Evolutionary conservation across 768 basidiomycete species (phyloP).

Genomic region (Lactifluus subvellereus): DNA sequence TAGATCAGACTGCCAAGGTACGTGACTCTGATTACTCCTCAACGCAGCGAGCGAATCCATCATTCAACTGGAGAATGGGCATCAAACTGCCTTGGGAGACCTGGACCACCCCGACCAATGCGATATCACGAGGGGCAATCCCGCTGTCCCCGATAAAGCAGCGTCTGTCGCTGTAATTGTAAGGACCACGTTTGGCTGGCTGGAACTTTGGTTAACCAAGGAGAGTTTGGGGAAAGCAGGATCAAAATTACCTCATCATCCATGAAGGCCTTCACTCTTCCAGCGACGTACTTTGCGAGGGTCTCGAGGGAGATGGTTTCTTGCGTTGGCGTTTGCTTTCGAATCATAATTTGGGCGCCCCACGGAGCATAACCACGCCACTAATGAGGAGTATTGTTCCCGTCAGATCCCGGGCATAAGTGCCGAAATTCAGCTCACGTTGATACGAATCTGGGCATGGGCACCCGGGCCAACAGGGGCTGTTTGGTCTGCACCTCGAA

Average conservation of each 20-base stretch:
- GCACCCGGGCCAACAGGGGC: background rate
- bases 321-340: background rate
- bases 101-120: constrained; percentile 5
- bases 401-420: background rate
- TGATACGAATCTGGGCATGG: constrained; percentile 18
- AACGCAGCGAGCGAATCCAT: background rate
- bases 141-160: background rate
- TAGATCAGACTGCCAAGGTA: background rate
- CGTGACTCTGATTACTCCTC: background rate
- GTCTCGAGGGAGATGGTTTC: constrained; percentile 1
- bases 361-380: constrained; percentile 10
- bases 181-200: background rate
- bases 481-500: background rate
- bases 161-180: background rate
- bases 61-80: constrained; percentile 14
- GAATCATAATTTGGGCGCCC: constrained; percentile 7
- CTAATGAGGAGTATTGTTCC: background rate
- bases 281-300: constrained; percentile 13
- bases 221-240: background rate
- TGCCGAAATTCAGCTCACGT: background rate
- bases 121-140: background rate
- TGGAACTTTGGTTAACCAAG: background rate
- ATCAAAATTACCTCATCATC: background rate
- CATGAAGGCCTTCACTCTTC: constrained; percentile 4
- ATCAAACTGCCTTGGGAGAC: constrained; percentile 20